Percentiles rank a stretch among this genome's conserved stretches.
These are phyloP conservation scores for Carex littledalei DNA, from an alignment of 176 grass and related monocot genomes.

Conservation along the genomic window DNA sequence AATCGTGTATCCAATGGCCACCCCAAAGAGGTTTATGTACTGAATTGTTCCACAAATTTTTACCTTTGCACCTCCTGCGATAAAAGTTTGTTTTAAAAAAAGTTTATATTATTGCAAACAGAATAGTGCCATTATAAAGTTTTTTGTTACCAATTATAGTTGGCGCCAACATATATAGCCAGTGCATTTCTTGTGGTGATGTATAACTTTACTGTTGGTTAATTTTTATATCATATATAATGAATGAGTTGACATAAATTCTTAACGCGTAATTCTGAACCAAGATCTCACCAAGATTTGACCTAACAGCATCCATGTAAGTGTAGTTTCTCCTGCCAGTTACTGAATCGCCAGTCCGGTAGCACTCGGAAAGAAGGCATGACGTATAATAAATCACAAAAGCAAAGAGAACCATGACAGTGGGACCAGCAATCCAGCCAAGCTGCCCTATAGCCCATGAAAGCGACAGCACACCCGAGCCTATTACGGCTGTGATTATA, in stretches of 20 bases:
- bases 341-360: constrained; percentile 36
- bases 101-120: neutral
- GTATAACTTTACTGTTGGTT: neutral
- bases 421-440: constrained; percentile 41
- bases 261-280: neutral
- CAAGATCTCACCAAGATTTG: constrained; percentile 33
- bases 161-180: too few species aligned
- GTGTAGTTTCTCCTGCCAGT: constrained; percentile 50
- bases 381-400: constrained; percentile 45
- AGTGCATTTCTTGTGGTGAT: neutral
- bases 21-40: constrained; percentile 51
- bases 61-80: constrained; percentile 41
- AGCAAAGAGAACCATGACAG: constrained; percentile 49
- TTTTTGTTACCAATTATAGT: neutral
- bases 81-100: neutral
- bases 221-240: neutral
- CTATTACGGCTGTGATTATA: constrained; percentile 60
- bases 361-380: constrained; percentile 39
- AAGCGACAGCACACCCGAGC: constrained; percentile 46
- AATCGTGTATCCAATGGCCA: constrained; percentile 54
- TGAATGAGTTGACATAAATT: neutral
- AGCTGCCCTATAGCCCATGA: constrained; percentile 48
- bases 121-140: neutral
- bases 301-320: constrained; percentile 55
- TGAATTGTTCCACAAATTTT: constrained; percentile 51